Evolutionary conservation across 164 flowering plant species (phyloP), one percentile per base, ranked within the genome.

Genomic region (Magnolia kwangsiensis): DNA sequence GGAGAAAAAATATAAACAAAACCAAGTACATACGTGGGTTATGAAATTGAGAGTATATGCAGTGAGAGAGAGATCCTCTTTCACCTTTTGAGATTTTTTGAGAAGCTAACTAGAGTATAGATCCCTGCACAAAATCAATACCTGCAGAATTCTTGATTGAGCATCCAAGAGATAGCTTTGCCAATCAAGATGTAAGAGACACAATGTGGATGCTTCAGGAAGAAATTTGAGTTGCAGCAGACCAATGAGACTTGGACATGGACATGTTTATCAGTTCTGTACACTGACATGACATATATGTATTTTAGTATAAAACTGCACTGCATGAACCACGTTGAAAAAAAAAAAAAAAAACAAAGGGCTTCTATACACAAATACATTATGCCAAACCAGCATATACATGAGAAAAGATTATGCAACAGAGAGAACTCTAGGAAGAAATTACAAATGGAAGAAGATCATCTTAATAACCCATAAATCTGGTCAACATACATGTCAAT

Each of bases 401-500:
- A 29, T 27, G 27, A 6, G 37, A 10, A 27, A 51, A 51, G 59
- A 51, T 51, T 8, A 51, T 51, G 59, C 70, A 67, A 11, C 24
- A 29, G 8, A 67, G 49, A 67, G 11, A 67, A 67, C 27, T 67
- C 18, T 24, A 67, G 16, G 13, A 51, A 14, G 49, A 19, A 67
- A 29, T 5, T 18, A 65, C 67, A 74, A 63, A 74, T 8, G 51
- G n/a, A 71, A 50, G 21, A 11, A 65, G 51, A 74, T 49, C 73
- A 80, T 23, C 79, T 37, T 51, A 71, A 58, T 50, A 71, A 76
- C 63, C 24, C 73, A 69, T 19, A 75, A 29, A 78, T n/a, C 10
- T 67, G 71, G 29, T 51, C 59, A 83, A 83, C 97, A 75, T 94
- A 96, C 99, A 94, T 96, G 94, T 96, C 99, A 84, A 96, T 96